A percentile compares a stretch with the other conserved stretches of the same genome.
Evolutionary conservation across 169 alveolate species (phyloP).

Genomic region (Plasmodium cynomolgi): DNA sequence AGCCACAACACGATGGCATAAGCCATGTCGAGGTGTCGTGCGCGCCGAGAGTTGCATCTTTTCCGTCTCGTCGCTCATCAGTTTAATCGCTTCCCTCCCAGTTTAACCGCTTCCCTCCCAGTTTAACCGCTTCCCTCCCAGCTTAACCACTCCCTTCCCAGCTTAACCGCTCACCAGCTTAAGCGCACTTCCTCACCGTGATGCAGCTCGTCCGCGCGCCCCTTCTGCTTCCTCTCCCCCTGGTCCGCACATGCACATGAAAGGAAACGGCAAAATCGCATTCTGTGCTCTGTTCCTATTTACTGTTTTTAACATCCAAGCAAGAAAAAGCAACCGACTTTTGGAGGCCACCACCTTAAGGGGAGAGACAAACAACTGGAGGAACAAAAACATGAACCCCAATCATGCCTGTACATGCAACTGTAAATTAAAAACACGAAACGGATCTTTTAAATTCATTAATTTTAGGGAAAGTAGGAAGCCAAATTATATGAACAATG

Average conservation of each 20-base stretch:
- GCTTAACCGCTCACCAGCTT: background rate
- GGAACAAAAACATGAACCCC: background rate
- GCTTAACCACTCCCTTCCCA: background rate
- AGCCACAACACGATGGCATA: background rate
- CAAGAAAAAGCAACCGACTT: slow-evolving; percentile 9
- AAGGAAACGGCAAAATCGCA: background rate
- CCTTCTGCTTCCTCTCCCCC: background rate
- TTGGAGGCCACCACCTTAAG: background rate
- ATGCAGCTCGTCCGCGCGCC: background rate
- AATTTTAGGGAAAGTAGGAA: background rate
- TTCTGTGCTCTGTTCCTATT: slow-evolving; percentile 25
- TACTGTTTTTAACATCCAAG: slow-evolving; percentile 21
- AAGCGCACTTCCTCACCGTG: background rate
- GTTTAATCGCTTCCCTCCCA: too few species aligned
- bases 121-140: background rate
- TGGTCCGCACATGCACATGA: slow-evolving; percentile 31
- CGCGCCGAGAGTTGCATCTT: background rate
- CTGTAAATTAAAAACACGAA: background rate
- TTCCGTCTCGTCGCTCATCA: background rate
- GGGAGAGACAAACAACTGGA: background rate
- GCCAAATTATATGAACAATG: background rate
- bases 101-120: too few species aligned
- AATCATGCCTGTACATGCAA: background rate
- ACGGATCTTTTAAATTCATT: background rate
- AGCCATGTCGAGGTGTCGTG: background rate